Conservation (phyloP, 768 basidiomycete genomes). For the Paxillus involutus region DNA sequence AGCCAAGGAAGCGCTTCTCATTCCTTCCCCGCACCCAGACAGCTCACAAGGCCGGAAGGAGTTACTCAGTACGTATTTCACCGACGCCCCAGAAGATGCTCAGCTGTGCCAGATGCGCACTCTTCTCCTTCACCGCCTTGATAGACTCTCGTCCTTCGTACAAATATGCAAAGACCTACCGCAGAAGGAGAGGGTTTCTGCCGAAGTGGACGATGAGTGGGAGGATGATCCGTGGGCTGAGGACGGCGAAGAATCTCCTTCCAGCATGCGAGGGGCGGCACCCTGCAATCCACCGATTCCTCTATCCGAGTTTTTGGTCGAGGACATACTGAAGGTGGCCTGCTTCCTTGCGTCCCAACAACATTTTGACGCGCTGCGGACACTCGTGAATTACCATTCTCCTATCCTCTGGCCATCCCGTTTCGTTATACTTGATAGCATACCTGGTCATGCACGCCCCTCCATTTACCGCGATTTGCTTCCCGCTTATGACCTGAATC, state of each 20-base stretch:
- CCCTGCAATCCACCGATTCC: constrained; percentile 43
- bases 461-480: constrained; percentile 59
- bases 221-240: constrained; percentile 70
- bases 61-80: constrained; percentile 53
- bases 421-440: constrained; percentile 62
- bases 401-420: constrained; percentile 65
- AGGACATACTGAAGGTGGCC: constrained; percentile 57
- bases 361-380: constrained; percentile 54
- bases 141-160: constrained; percentile 71
- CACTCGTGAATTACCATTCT: constrained; percentile 60
- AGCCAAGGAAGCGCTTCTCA: constrained; percentile 39
- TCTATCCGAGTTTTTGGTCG: constrained; percentile 63
- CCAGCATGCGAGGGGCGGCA: constrained; percentile 21
- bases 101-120: constrained; percentile 64
- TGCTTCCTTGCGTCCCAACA: constrained; percentile 64
- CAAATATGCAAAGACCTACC: constrained; percentile 52
- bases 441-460: constrained; percentile 76
- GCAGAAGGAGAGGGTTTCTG: constrained; percentile 21
- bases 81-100: constrained; percentile 55
- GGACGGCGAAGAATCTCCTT: constrained; percentile 30
- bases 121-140: constrained; percentile 65
- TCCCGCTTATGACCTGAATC: constrained; percentile 54
- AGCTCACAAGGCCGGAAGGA: constrained; percentile 17
- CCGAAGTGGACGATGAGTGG: constrained; percentile 45
- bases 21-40: constrained; percentile 17